Evolutionary conservation across 345 rosid genomes (phyloP).

Genomic region (Balakata baccata): DNA sequence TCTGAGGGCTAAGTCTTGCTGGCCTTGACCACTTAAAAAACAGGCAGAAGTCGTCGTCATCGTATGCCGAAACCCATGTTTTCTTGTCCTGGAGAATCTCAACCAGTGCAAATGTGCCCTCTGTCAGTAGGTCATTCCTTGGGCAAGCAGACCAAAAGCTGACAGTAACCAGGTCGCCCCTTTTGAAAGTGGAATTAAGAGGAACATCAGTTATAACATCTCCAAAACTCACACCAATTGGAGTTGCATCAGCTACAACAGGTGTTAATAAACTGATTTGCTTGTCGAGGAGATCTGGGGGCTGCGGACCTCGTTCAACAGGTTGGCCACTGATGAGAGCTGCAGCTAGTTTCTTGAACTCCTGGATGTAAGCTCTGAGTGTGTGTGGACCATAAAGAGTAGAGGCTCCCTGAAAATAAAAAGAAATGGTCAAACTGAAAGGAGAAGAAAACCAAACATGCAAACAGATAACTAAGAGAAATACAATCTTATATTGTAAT

Average conservation of each 20-base stretch:
- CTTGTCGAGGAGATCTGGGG: conserved; percentile 71
- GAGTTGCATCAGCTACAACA: conserved; percentile 71
- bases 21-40: conserved; percentile 84
- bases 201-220: conserved; percentile 66
- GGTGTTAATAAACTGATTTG: conserved; percentile 82
- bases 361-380: conserved; percentile 84
- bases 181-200: conserved; percentile 61
- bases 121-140: conserved; percentile 82
- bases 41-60: conserved; percentile 87
- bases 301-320: conserved; percentile 60
- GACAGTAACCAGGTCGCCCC: conserved; percentile 58
- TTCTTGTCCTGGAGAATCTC: conserved; percentile 64
- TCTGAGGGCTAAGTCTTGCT: conserved; percentile 55
- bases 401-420: conserved; percentile 66
- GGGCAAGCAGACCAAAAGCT: conserved; percentile 87
- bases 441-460: neutral
- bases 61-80: conserved; percentile 71
- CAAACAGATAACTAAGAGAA: neutral
- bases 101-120: conserved; percentile 83
- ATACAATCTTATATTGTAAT: neutral
- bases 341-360: conserved; percentile 69
- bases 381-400: conserved; percentile 89
- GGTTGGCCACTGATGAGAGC: conserved; percentile 54
- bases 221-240: conserved; percentile 60
- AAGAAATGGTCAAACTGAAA: neutral